Evolutionary conservation across 2,329 filamentous ascomycete species (phyloP).

Genomic region (Hypoxylon sp.): DNA sequence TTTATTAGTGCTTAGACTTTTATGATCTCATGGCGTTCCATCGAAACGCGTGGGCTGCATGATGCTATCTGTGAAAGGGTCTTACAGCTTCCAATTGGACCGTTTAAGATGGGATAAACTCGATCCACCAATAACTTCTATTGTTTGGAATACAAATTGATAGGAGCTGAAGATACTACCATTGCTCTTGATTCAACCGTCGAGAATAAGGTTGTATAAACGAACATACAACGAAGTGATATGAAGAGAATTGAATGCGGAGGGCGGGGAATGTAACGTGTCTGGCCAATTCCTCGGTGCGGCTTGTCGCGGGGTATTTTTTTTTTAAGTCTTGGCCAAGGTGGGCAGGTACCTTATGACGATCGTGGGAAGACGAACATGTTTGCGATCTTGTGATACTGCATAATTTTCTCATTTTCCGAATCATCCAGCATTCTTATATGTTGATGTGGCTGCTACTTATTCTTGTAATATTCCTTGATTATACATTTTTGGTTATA

Average conservation of each 20-base stretch:
- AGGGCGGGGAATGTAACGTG: no score
- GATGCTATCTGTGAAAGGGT: neutral
- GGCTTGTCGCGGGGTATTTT: constrained; percentile 34
- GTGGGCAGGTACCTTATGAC: constrained; percentile 39
- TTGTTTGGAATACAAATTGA: no score
- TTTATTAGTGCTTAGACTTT: constrained; percentile 25
- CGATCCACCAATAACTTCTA: neutral
- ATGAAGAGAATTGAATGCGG: no score
- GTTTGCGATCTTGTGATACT: constrained; percentile 34
- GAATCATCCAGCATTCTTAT: neutral
- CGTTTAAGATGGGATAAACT: neutral
- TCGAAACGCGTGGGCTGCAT: constrained; percentile 14
- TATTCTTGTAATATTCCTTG: no score
- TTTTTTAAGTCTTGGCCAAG: constrained; percentile 28
- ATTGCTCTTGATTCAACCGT: no score
- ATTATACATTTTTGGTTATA: neutral
- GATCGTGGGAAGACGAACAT: constrained; percentile 29
- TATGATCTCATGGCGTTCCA: constrained; percentile 40
- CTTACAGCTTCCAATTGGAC: neutral
- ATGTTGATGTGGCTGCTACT: neutral
- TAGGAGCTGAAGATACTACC: no score
- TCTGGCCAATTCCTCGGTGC: constrained; percentile 38
- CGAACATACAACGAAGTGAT: no score
- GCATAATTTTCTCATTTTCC: constrained; percentile 2
- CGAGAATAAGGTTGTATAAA: no score